Evolutionary conservation across 495 filamentous ascomycete genomes (phyloP).

Genomic region (Aeminium ludgeri): DNA sequence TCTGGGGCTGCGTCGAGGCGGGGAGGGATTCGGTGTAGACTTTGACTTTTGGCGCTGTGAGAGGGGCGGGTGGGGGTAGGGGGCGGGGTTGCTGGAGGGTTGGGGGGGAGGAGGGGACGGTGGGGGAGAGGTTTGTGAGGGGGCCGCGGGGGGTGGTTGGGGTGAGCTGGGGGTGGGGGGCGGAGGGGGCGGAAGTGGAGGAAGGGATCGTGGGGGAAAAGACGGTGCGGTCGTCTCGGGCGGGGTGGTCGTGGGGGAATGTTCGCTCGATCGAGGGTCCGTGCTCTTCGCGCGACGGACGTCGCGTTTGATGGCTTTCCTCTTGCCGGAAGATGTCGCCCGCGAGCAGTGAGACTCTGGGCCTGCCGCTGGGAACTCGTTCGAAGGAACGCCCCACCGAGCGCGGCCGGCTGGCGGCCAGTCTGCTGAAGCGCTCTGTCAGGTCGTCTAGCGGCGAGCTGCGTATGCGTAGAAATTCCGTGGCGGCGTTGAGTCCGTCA

Average conservation of each 20-base stretch:
- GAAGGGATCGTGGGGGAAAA: too few relatives aligned
- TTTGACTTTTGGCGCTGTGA: slow-evolving; percentile 6
- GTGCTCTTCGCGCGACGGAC: too few relatives aligned
- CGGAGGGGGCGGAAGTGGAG: too few relatives aligned
- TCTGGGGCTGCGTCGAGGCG: slow-evolving; percentile 8
- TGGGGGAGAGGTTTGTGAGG: slow-evolving; percentile 1
- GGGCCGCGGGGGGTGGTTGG: too few relatives aligned
- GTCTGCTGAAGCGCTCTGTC: slow-evolving; percentile 12
- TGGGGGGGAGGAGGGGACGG: not conserved
- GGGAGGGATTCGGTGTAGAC: slow-evolving; percentile 10
- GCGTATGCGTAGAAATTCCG: slow-evolving; percentile 12
- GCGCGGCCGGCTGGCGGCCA: slow-evolving; percentile 4
- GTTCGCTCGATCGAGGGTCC: too few relatives aligned
- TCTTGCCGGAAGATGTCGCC: slow-evolving; percentile 11
- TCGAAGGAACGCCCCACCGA: slow-evolving; percentile 13
- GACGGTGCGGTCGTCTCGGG: too few relatives aligned
- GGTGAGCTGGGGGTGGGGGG: too few relatives aligned
- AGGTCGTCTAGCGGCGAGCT: slow-evolving; percentile 14
- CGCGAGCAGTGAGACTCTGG: slow-evolving; percentile 6
- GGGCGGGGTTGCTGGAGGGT: too few relatives aligned
- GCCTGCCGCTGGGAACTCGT: not conserved
- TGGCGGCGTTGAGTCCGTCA: slow-evolving; percentile 8
- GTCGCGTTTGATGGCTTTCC: too few relatives aligned
- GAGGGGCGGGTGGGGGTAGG: not conserved
- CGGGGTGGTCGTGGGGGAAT: too few relatives aligned